These are phyloP conservation scores for Blastocystis sp. DNA, from an alignment of 352 stramenopile genomes.

Conservation along the genomic window DNA sequence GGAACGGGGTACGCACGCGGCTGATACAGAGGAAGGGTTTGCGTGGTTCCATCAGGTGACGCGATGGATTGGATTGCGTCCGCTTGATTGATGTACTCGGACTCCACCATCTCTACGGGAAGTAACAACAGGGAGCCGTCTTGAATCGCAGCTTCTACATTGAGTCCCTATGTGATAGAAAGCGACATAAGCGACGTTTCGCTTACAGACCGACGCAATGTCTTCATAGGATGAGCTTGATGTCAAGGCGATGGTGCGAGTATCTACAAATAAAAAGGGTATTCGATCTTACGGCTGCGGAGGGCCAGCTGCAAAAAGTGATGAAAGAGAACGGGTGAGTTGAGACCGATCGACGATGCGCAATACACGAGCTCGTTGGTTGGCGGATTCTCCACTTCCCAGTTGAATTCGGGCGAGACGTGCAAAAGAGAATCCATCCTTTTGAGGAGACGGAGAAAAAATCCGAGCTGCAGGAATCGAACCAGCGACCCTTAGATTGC, in stretches of 20 bases:
- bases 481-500: constrained; percentile 33
- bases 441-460: background rate
- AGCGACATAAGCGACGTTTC: background rate
- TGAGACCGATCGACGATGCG: constrained; percentile 12
- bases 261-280: background rate
- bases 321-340: constrained; percentile 43
- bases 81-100: background rate
- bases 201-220: background rate
- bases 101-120: background rate
- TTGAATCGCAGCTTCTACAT: background rate
- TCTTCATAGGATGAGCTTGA: constrained; percentile 18
- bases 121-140: background rate
- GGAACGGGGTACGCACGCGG: background rate
- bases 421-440: constrained; percentile 18
- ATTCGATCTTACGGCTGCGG: background rate
- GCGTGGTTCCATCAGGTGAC: too few species aligned
- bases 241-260: background rate
- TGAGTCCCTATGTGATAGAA: background rate
- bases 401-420: constrained; percentile 22
- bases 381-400: background rate
- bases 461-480: constrained; percentile 25
- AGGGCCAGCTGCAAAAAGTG: constrained; percentile 31
- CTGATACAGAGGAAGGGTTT: background rate
- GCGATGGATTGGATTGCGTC: too few species aligned
- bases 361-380: constrained; percentile 18